A percentile compares a stretch with the other conserved stretches of the same genome.
Evolutionary conservation across 2,329 filamentous ascomycete genomes (phyloP).

Genomic region (Aspergillus quadricinctus): DNA sequence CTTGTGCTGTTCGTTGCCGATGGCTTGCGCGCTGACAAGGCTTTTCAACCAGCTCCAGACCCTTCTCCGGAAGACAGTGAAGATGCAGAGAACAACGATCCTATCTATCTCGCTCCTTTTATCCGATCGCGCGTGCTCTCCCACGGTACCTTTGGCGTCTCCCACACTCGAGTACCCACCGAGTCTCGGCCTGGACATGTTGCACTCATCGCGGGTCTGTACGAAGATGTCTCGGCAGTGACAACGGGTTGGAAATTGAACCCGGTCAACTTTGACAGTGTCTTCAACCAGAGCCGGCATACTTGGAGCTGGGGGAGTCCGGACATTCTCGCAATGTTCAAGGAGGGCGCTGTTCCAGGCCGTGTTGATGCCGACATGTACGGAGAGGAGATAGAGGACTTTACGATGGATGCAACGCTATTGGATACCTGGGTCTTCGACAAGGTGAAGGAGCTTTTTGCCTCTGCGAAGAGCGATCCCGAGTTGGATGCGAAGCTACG

Average conservation of each 20-base stretch:
- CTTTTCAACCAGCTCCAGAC: conserved; percentile 88
- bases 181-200: conserved; percentile 96
- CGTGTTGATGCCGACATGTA: conserved; percentile 86
- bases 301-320: conserved; percentile 99
- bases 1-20: conserved; percentile 96
- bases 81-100: conserved; percentile 34
- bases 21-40: conserved; percentile 93
- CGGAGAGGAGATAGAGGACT: conserved; percentile 81
- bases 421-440: conserved; percentile 97
- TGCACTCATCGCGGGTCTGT: conserved; percentile 90
- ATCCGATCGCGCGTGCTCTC: conserved; percentile 82
- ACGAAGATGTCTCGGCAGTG: conserved; percentile 96
- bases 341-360: conserved; percentile 82
- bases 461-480: conserved; percentile 70
- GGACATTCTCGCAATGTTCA: conserved; percentile 96
- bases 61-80: conserved; percentile 57
- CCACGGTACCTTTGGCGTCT: conserved; percentile 93
- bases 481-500: conserved; percentile 68
- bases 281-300: conserved; percentile 93
- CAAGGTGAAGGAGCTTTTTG: conserved; percentile 81
- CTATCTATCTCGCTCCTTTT: conserved; percentile 82
- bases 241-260: conserved; percentile 98
- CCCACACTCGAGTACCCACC: conserved; percentile 92
- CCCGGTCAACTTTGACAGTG: conserved; percentile 96
- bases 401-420: conserved; percentile 72